Conservation (phyloP, 495 filamentous ascomycete species). For the Aspergillus baeticus region DNA sequence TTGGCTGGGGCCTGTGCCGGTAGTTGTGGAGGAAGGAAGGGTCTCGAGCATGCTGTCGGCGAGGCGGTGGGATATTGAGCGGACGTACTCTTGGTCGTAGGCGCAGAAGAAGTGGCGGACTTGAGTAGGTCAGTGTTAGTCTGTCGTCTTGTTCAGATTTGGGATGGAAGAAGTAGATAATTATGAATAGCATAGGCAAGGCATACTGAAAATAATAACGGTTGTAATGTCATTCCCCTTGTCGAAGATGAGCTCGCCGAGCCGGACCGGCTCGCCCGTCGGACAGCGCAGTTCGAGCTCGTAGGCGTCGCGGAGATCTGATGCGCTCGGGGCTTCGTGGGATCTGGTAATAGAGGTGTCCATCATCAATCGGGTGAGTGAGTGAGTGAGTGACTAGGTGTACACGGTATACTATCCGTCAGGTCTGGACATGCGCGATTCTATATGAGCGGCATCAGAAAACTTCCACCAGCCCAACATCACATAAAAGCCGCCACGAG, state of each 20-base stretch:
- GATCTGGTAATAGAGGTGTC: neutral
- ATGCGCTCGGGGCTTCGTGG: neutral
- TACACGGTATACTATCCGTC: too few species aligned
- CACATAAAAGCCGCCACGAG: too few species aligned
- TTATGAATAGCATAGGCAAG: too few species aligned
- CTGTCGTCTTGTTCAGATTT: too few species aligned
- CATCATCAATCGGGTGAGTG: neutral
- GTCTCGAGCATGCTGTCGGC: slow-evolving; percentile 19
- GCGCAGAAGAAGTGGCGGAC: slow-evolving; percentile 31
- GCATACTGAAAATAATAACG: slow-evolving; percentile 20
- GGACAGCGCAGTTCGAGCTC: slow-evolving; percentile 22
- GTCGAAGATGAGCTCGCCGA: slow-evolving; percentile 24
- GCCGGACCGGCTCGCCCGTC: slow-evolving; percentile 17
- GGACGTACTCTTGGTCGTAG: slow-evolving; percentile 30
- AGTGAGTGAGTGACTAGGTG: too few species aligned
- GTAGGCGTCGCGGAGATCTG: slow-evolving; percentile 28
- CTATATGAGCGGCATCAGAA: too few species aligned
- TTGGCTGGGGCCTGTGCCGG: slow-evolving; percentile 19
- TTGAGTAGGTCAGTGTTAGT: neutral
- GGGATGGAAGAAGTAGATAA: too few species aligned
- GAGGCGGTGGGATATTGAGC: slow-evolving; percentile 16
- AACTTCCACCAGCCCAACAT: too few species aligned
- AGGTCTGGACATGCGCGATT: too few species aligned
- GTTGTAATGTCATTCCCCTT: slow-evolving; percentile 26
- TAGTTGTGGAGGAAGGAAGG: slow-evolving; percentile 3